Percentiles rank a stretch among this genome's conserved stretches.
Conservation (phyloP, 768 basidiomycete genomes). For the Phlegmacium glaucopus region DNA sequence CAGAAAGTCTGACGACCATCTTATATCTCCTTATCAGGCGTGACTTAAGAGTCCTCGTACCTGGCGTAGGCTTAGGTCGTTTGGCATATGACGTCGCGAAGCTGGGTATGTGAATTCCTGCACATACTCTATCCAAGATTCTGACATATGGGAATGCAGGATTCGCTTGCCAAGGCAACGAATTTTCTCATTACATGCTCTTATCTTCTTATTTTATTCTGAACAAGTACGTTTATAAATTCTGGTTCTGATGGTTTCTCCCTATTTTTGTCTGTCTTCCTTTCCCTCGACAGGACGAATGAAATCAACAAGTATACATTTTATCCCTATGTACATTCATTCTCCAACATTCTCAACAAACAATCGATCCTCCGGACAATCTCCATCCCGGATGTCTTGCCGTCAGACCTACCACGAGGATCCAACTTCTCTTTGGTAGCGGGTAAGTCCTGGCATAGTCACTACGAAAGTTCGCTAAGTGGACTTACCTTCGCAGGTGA, state of each 20-base stretch:
- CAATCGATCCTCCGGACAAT: constrained; percentile 63
- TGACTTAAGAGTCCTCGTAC: constrained; percentile 74
- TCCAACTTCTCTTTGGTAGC: constrained; percentile 84
- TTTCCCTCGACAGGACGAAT: constrained; percentile 48
- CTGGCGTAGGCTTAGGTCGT: constrained; percentile 86
- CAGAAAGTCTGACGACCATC: constrained; percentile 1
- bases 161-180: constrained; percentile 90
- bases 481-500: constrained; percentile 52
- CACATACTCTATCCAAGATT: not conserved
- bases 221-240: constrained; percentile 56
- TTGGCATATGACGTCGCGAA: constrained; percentile 86
- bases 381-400: constrained; percentile 80
- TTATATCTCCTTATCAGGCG: constrained; percentile 32
- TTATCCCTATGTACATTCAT: constrained; percentile 89
- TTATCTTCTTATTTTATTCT: constrained; percentile 85
- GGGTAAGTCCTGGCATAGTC: constrained; percentile 39
- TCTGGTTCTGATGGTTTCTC: not conserved
- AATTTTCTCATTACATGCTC: constrained; percentile 95
- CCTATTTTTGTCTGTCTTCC: not conserved
- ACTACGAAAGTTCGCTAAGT: constrained; percentile 1
- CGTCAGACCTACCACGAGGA: constrained; percentile 61
- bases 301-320: constrained; percentile 67
- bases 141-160: constrained; percentile 40
- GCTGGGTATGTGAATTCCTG: constrained; percentile 45
- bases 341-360: constrained; percentile 72